phyloP scores from a whole-genome alignment of 106 monocot genomes.

The Phalaenopsis aphrodite region DNA sequence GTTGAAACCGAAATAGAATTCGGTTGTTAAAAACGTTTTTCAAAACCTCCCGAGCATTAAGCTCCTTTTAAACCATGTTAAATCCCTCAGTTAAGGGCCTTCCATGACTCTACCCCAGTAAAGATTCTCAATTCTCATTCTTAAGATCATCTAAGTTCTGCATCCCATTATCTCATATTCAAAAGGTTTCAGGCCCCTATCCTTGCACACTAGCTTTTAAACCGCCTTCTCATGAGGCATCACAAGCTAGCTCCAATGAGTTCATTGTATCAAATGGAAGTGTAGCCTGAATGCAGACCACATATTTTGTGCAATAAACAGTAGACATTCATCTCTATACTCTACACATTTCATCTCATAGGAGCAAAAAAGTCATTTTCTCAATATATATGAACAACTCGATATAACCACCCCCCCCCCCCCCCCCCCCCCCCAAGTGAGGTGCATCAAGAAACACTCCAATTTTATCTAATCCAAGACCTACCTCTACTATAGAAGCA shows the following conservation, averaged over 20 bases:
- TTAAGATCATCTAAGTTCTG: not conserved
- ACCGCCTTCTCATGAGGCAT: not conserved
- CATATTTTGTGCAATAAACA: not conserved
- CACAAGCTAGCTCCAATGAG: not conserved
- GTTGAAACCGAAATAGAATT: not conserved
- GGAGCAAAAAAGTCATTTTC: not conserved
- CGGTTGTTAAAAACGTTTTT: not conserved
- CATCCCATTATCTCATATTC: not conserved
- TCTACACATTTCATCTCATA: not conserved
- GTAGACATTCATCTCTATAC: not conserved
- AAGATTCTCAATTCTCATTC: not conserved
- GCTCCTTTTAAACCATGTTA: not conserved
- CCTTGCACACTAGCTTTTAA: not conserved
- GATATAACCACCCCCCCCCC: not conserved
- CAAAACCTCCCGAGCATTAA: not conserved
- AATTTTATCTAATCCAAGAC: not conserved
- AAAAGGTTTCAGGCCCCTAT: not conserved
- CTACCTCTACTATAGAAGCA: not conserved
- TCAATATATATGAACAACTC: not conserved
- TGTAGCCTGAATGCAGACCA: not conserved
- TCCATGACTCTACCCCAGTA: not conserved
- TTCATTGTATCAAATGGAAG: not conserved
- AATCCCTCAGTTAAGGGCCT: not conserved
- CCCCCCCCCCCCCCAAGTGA: not conserved
- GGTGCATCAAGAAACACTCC: not conserved